Percentiles rank a stretch among this genome's conserved stretches.
Conservation (phyloP, 164 flowering plant species). For the Kingdonia uniflora region DNA sequence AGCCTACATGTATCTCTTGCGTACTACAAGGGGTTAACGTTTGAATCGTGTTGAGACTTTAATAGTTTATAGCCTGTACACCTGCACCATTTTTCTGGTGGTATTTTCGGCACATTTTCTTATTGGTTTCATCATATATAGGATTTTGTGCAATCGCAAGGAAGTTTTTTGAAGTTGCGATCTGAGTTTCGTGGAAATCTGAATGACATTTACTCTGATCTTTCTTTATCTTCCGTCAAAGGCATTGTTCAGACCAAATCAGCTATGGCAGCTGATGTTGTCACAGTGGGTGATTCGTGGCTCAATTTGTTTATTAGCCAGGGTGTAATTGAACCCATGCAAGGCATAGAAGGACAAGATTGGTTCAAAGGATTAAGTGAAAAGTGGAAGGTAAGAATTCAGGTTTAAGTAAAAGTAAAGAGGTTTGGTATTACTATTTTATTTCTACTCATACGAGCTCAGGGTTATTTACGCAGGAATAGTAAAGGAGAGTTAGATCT, state of each 20-base stretch:
- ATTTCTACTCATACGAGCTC: slow-evolving; percentile 28
- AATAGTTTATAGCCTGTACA: too few species aligned
- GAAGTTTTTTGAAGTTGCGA: slow-evolving; percentile 44
- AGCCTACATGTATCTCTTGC: too few species aligned
- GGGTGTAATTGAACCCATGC: slow-evolving; percentile 62
- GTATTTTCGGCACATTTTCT: neutral
- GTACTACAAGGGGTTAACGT: too few species aligned
- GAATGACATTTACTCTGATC: slow-evolving; percentile 46
- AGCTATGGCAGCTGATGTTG: slow-evolving; percentile 65
- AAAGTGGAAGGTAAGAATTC: slow-evolving; percentile 72
- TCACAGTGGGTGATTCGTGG: slow-evolving; percentile 89
- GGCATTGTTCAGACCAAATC: slow-evolving; percentile 34
- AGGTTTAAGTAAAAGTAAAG: neutral
- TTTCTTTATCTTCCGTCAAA: slow-evolving; percentile 28
- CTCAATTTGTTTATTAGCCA: slow-evolving; percentile 50
- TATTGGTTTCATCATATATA: slow-evolving; percentile 16
- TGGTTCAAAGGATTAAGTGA: slow-evolving; percentile 63
- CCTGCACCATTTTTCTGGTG: too few species aligned
- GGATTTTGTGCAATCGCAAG: slow-evolving; percentile 83
- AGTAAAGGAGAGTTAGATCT: slow-evolving; percentile 50
- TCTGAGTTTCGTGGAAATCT: slow-evolving; percentile 46
- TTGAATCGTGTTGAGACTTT: too few species aligned
- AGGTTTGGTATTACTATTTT: neutral
- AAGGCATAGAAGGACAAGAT: slow-evolving; percentile 52
- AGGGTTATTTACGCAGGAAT: slow-evolving; percentile 85